Base-by-base conservation (phyloP, 768 basidiomycete genomes). In the Royoungia palumana region DNA sequence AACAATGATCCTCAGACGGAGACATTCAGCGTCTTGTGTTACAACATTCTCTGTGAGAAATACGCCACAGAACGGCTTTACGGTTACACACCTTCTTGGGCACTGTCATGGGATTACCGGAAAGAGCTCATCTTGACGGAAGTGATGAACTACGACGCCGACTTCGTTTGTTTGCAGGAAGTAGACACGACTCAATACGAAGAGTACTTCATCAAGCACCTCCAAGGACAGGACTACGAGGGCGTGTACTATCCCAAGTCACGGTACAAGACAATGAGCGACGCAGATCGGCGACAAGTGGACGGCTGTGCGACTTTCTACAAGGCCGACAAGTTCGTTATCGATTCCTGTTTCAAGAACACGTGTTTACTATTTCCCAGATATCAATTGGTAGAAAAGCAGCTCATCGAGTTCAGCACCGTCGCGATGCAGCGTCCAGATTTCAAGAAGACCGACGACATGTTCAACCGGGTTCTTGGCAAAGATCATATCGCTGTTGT, bases 231-330 rank as follows among this genome's bases (percentile, higher is more conserved):
- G 21, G 94, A 83, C 10, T 99, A 97, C 62, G 91, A 93, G 48
- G 94, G 95, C 6, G 83, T 89, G 14, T 91, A 86, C 67, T 92
- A 87, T 76, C 88, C 93, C 6, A 94, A 95, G 73, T 87, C 90
- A 38, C 79, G 94, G 59, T 91, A 90, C 60, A 87, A 90, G 78
- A 96, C 88, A 20, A 94, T 97, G 93, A 80, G 78, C 50, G 87
- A 87, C 50, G 73, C 83, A 27, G 94, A 98, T 68, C 81, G 86
- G 63, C 79, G 88, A 55, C 75, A 79, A 65, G 95, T 99, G 20
- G 96, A 99, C 71, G 96, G 96, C 16, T 94, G 94, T 76, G 95
- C 95, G 3, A 95, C 79, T 19, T 99, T 98, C 75, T 97, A 84
- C 82, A 95, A 94, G 73, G 72, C 81, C 51, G 75, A 81, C 63